phyloP scores from a whole-genome alignment of 805 yeast genomes.

The Candida dajiaensis region DNA sequence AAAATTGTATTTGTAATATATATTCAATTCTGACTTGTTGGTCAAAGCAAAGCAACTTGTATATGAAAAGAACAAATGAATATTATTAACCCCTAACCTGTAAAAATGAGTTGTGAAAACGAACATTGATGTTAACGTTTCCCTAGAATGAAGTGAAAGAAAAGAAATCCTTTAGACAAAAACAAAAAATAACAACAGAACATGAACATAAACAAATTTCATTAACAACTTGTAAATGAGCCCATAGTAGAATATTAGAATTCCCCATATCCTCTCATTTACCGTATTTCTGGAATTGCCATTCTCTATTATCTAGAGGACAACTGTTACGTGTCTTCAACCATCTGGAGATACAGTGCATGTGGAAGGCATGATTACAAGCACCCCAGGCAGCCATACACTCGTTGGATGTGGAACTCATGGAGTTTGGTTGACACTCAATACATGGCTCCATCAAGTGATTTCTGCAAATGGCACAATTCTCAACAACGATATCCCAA shows the following conservation, averaged over 20 bases:
- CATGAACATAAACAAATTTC: background rate
- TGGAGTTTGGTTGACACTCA: slow-evolving; percentile 86
- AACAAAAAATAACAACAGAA: background rate
- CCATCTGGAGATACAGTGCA: slow-evolving; percentile 96
- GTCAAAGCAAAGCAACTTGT: background rate
- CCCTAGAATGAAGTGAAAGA: background rate
- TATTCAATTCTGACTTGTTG: background rate
- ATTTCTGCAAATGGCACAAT: slow-evolving; percentile 97
- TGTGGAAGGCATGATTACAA: slow-evolving; percentile 97
- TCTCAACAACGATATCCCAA: slow-evolving; percentile 94
- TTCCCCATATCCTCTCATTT: slow-evolving; percentile 31
- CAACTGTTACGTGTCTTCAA: slow-evolving; percentile 91
- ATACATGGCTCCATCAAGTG: slow-evolving; percentile 98
- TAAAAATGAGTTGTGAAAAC: background rate
- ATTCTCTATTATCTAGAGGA: slow-evolving; percentile 91
- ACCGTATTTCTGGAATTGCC: slow-evolving; percentile 76
- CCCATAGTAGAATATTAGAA: background rate
- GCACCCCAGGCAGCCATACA: slow-evolving; percentile 97
- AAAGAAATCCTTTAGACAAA: background rate
- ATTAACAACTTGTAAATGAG: background rate
- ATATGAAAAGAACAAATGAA: background rate
- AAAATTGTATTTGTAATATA: background rate
- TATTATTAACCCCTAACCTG: background rate
- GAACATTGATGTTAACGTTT: too few species aligned
- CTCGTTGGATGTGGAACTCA: slow-evolving; percentile 55